Conservation (phyloP, 164 flowering plant genomes). For the Dillenia turbinata region DNA sequence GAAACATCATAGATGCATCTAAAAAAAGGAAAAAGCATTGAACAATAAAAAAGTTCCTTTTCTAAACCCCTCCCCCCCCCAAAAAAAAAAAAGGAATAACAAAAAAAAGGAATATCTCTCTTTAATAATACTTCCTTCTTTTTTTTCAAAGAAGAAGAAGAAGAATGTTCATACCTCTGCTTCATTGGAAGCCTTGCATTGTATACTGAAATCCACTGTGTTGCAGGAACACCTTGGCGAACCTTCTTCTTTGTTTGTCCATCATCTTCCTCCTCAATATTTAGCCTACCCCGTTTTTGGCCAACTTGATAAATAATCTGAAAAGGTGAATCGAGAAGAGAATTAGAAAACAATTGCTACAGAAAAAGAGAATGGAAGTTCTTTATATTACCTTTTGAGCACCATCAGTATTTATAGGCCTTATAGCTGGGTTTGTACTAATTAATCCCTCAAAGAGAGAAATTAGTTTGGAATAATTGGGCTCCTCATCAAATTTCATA, state of each 20-base stretch:
- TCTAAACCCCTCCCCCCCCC: neutral
- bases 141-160: neutral
- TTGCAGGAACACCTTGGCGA: slow-evolving; percentile 87
- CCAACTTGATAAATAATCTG: slow-evolving; percentile 78
- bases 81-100: slow-evolving; percentile 3
- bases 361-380: neutral
- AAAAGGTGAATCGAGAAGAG: slow-evolving; percentile 1
- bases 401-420: slow-evolving; percentile 88
- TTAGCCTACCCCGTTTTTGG: slow-evolving; percentile 77
- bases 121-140: too few species aligned
- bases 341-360: neutral
- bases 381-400: slow-evolving; percentile 62
- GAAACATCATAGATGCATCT: too few species aligned
- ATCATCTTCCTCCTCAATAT: slow-evolving; percentile 70
- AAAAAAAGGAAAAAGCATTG: too few species aligned
- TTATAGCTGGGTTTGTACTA: slow-evolving; percentile 72
- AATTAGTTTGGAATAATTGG: slow-evolving; percentile 71
- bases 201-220: slow-evolving; percentile 87
- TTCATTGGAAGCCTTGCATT: slow-evolving; percentile 82
- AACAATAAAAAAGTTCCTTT: too few species aligned
- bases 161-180: slow-evolving; percentile 48
- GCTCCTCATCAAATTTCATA: slow-evolving; percentile 94
- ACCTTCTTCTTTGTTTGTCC: slow-evolving; percentile 75
- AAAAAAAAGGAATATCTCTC: too few species aligned
- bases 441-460: slow-evolving; percentile 70